Evolutionary conservation across 176 grass and related monocot species (phyloP).

Genomic region (Carex scoparia): DNA sequence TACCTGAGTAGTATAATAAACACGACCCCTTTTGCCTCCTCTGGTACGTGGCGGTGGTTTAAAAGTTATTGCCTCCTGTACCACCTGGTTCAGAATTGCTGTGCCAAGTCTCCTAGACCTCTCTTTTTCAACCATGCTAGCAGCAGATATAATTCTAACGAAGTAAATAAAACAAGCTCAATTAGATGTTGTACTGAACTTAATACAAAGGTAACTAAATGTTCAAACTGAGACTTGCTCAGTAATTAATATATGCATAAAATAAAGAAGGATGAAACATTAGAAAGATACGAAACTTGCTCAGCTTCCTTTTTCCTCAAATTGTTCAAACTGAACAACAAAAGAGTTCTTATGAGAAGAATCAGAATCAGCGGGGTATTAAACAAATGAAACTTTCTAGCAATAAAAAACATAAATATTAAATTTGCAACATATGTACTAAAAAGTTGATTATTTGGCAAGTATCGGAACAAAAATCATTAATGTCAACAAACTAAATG

Average conservation of each 20-base stretch:
- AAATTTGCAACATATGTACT: background rate
- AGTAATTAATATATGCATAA: background rate
- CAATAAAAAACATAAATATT: background rate
- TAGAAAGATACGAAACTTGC: background rate
- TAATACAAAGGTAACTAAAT: background rate
- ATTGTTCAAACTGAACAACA: background rate
- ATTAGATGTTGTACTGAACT: background rate
- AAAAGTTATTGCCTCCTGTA: constrained; percentile 86
- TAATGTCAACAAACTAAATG: background rate
- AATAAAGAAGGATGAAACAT: background rate
- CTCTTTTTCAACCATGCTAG: constrained; percentile 84
- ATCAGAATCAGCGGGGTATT: background rate
- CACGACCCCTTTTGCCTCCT: constrained; percentile 76
- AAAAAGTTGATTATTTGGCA: background rate
- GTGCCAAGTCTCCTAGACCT: constrained; percentile 85
- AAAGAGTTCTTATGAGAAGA: background rate
- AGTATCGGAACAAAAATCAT: background rate
- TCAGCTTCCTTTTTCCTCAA: background rate
- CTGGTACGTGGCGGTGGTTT: constrained; percentile 88
- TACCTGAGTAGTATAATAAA: constrained; percentile 95
- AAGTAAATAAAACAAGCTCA: constrained; percentile 9
- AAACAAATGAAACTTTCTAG: background rate
- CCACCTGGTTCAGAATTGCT: constrained; percentile 89
- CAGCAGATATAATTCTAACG: constrained; percentile 72
- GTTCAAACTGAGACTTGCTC: background rate